phyloP scores from a whole-genome alignment of 768 basidiomycete species.

The Lentinula raphanica region DNA sequence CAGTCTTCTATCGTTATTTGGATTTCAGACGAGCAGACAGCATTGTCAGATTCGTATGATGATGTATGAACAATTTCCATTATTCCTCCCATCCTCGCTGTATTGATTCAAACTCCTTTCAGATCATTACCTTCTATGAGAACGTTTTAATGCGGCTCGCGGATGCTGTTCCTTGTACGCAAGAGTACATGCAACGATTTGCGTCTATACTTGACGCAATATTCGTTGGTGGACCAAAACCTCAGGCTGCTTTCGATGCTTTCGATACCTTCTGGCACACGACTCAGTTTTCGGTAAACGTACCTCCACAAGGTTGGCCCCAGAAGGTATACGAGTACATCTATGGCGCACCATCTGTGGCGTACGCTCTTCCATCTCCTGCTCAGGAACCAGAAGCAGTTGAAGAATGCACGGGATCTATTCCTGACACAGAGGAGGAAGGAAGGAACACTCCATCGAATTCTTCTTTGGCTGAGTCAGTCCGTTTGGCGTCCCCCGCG shows the following conservation, averaged over 20 bases:
- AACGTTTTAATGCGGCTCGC: constrained; percentile 44
- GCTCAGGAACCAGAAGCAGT: not conserved
- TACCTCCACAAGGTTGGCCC: constrained; percentile 53
- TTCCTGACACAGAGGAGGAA: not conserved
- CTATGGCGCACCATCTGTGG: constrained; percentile 12
- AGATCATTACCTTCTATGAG: constrained; percentile 65
- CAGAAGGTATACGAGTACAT: constrained; percentile 32
- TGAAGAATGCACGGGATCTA: not conserved
- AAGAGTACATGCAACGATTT: constrained; percentile 41
- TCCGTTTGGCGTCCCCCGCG: constrained; percentile 9
- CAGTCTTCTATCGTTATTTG: constrained; percentile 56
- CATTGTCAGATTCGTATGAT: constrained; percentile 51
- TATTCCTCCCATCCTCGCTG: constrained; percentile 29
- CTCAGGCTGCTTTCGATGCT: constrained; percentile 36
- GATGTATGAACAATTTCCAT: constrained; percentile 15
- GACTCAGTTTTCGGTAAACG: constrained; percentile 28
- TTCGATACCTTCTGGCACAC: constrained; percentile 62
- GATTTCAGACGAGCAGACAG: constrained; percentile 54
- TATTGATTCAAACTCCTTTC: not conserved
- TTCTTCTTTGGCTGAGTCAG: constrained; percentile 20
- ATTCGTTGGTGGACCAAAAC: constrained; percentile 48
- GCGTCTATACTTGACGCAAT: constrained; percentile 50
- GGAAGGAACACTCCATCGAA: constrained; percentile 19
- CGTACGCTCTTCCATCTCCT: constrained; percentile 15
- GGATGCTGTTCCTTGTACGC: constrained; percentile 36